Evolutionary conservation across 345 rosid species (phyloP), one percentile per base, ranked within the genome.

Genomic region (Melaleuca alternifolia): DNA sequence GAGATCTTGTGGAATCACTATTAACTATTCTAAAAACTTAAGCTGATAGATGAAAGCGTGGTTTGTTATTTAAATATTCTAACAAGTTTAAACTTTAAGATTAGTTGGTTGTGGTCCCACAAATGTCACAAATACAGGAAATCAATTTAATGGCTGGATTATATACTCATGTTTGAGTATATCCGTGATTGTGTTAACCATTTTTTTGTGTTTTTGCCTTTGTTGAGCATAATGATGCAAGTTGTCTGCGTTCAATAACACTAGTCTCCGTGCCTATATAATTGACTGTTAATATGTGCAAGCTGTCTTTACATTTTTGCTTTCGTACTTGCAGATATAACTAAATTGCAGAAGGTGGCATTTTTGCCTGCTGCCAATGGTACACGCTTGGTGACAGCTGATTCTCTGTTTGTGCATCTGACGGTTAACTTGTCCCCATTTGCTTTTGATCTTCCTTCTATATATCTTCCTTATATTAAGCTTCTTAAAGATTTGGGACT

Each of bases 331-430:
- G 90, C 93, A 96, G 99, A 96, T 93, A 90, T 91, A 86, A 54
- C 81, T 82, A 95, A 92, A 90, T 89, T 96, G 93, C 94, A 89
- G 89, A 91, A 90, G 84, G 95, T 95, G 87, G 98, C 99, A 81
- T 95, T 96, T 91, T 85, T 96, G 87, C 98, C 98, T 85, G 97
- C 95, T 89, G 99, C 99, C 28, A 96, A 95, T 90, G 99, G 99
- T 86, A 95, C 99, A 50, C 98, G 99, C 84, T 91, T 96, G 88
- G 95, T 96, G 89, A 90, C 93, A 41, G 93, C 92, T 85, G 92
- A 90, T 89, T 91, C 96, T 86, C 98, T 95, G 86, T 96, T 96
- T 89, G 95, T 89, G 82, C 98, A 93, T 86, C 90, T 96, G 79
- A 88, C 97, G 16, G 90, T 96, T 85, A 95, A 95, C 88, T 89